These are phyloP conservation scores for Canavalia ensiformis DNA, from an alignment of 306 rosid genomes.

Conservation along the genomic window DNA sequence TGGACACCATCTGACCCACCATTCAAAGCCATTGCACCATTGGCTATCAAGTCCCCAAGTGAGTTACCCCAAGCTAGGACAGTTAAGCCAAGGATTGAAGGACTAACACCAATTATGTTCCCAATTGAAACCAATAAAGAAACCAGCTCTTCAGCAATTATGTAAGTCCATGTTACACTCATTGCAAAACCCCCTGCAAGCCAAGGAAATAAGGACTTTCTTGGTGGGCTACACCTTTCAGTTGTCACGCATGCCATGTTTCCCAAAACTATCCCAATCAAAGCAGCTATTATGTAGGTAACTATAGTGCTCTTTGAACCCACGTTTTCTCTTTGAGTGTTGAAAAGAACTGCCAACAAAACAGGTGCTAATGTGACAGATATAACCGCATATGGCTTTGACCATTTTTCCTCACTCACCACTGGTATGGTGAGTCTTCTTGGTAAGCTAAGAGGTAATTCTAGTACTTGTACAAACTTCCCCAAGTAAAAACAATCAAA, in stretches of 20 bases:
- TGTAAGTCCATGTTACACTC: conserved; percentile 87
- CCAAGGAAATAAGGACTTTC: conserved; percentile 69
- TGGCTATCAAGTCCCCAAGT: conserved; percentile 73
- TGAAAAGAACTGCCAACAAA: conserved; percentile 58
- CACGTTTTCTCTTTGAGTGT: conserved; percentile 51
- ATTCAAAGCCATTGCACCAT: conserved; percentile 72
- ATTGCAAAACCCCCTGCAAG: conserved; percentile 73
- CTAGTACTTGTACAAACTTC: conserved; percentile 49
- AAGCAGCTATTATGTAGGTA: conserved; percentile 48
- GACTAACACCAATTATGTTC: conserved; percentile 52
- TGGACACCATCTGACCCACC: conserved; percentile 84
- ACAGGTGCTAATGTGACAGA: conserved; percentile 80
- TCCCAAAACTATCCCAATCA: conserved; percentile 66
- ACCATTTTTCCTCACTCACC: conserved; percentile 79
- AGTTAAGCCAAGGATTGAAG: conserved; percentile 58
- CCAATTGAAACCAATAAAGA: conserved; percentile 68
- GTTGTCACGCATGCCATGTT: conserved; percentile 66
- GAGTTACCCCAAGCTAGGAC: conserved; percentile 71
- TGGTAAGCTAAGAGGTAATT: conserved; percentile 78
- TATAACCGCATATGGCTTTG: conserved; percentile 71
- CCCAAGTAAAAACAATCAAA: conserved; percentile 22
- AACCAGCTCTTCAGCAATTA: conserved; percentile 76
- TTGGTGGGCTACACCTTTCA: conserved; percentile 66
- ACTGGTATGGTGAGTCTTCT: conserved; percentile 82
- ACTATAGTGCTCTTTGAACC: conserved; percentile 44